A percentile compares a stretch with the other conserved stretches of the same genome.
Evolutionary conservation across 2,329 filamentous ascomycete genomes (phyloP).

Genomic region (Phoma herbarum): DNA sequence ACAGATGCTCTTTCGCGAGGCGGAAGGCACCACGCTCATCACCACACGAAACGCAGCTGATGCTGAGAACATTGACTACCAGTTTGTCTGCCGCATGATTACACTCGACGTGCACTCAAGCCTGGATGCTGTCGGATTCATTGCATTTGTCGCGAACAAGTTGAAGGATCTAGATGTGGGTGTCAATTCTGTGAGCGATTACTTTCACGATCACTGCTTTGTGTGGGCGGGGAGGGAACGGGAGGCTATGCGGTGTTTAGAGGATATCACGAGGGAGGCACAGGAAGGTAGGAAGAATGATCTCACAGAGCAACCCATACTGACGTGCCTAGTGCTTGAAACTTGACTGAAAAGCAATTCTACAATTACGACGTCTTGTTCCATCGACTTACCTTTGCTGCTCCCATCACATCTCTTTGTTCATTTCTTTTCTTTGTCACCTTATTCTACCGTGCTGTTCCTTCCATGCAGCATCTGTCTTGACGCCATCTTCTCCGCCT

Average conservation of each 20-base stretch:
- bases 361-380: not conserved
- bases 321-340: not conserved
- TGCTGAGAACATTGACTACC: not conserved
- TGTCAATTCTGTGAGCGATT: not conserved
- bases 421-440: not conserved
- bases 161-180: not conserved
- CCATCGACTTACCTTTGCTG: not conserved
- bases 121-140: not conserved
- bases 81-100: not conserved
- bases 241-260: not conserved
- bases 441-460: not conserved
- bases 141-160: not conserved
- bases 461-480: not conserved
- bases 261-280: not conserved
- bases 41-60: not conserved
- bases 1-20: slow-evolving; percentile 2
- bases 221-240: not conserved
- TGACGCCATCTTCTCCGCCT: not conserved
- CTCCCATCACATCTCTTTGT: not conserved
- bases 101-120: not conserved
- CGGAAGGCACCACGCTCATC: not conserved
- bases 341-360: not conserved
- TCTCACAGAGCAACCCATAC: not conserved
- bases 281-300: not conserved
- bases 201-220: not conserved